Base-by-base conservation (phyloP, 2,329 filamentous ascomycete species). In the Leptographium procerum region DNA sequence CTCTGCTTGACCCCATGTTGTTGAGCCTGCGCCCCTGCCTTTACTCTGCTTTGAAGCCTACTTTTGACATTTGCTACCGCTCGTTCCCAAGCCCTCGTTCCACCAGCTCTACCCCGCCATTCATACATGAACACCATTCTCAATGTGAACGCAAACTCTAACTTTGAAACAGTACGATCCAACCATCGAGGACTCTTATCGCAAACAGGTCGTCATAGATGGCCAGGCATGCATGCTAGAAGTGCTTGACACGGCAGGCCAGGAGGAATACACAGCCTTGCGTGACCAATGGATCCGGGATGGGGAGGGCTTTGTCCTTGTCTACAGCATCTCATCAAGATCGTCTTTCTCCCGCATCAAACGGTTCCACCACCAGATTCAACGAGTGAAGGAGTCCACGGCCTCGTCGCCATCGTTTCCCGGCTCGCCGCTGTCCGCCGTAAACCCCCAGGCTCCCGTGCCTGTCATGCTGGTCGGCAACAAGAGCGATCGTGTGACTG, bases 381-480 rank as follows among this genome's bases (percentile, higher is more conserved):
- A 96, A 73, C 81, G 95, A 68, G 94, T 97, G 67, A 97, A 97
- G 75, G 94, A 97, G 70, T 95, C 91, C 1, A 84, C 85, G 65
- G 81, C 85, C 54, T 84, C 85, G 51, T 90, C 88, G 28, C 86
- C 87, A 9, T 87, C 86, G 31, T 91, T 89, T 66, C 85, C 86
- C 9, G 87, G 87, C 61, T 90, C 87, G 28, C 87, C 87, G 55
- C 79, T 89, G 66, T 75, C 85, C 69, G 66, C 83, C 66, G 72
- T 76, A 69, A 73, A 72, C 70, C 75, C 82, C 29, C 83, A 82
- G 62, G 79, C 83, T 62, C 87, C 87, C 24, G 90, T 94, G 19
- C 94, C 94, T 52, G 89, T 99, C 67, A 97, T 99, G 94, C 81
- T 99, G 33, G 94, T 99, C 40, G 94, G 94, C 65, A 97, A 99